Conservation (phyloP, 306 rosid genomes). For the Lathyrus aphaca region DNA sequence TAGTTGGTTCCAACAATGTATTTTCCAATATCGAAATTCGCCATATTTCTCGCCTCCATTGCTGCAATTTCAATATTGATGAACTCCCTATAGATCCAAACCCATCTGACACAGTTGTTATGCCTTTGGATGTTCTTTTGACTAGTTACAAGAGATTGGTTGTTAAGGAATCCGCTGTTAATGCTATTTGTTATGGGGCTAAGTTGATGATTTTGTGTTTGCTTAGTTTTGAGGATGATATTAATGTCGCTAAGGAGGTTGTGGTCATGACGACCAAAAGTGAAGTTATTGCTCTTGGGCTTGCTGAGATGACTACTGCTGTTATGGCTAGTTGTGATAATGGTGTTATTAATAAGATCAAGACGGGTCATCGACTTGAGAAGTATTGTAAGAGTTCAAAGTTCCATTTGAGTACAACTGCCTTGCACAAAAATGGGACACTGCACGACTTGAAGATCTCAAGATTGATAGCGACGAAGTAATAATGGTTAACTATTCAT, state of each 20-base stretch:
- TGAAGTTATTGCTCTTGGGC: neutral
- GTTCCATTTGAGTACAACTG: slow-evolving; percentile 63
- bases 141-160: slow-evolving; percentile 17
- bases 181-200: slow-evolving; percentile 24
- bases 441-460: slow-evolving; percentile 59
- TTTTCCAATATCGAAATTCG: too few species aligned
- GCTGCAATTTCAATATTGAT: too few species aligned
- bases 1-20: too few species aligned
- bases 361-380: slow-evolving; percentile 52
- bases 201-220: slow-evolving; percentile 9
- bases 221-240: slow-evolving; percentile 19
- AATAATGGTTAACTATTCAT: slow-evolving; percentile 63
- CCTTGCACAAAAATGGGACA: slow-evolving; percentile 77
- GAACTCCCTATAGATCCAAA: too few species aligned
- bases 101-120: too few species aligned
- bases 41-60: too few species aligned
- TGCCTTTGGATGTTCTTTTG: slow-evolving; percentile 23
- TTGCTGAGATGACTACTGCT: slow-evolving; percentile 24
- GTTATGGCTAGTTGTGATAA: slow-evolving; percentile 22
- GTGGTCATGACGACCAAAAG: slow-evolving; percentile 5
- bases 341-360: slow-evolving; percentile 12
- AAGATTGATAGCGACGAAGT: slow-evolving; percentile 53
- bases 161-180: slow-evolving; percentile 14
- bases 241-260: slow-evolving; percentile 5
- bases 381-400: slow-evolving; percentile 62